Evolutionary conservation across 768 basidiomycete species (phyloP).

Genomic region (Tylopilus vinaceipallidus): DNA sequence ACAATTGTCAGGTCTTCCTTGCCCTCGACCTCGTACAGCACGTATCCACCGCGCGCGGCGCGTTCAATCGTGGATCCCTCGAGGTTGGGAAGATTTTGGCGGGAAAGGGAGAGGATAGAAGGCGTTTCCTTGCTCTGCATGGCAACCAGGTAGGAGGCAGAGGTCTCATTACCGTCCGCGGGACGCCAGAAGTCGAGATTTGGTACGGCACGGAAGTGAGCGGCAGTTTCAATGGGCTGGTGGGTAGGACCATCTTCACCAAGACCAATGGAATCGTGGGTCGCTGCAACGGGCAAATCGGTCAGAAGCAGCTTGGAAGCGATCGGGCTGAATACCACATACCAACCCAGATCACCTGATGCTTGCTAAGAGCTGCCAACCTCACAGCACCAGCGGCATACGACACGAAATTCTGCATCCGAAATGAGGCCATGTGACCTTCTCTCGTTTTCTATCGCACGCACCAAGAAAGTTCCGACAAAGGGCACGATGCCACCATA

Average conservation of each 20-base stretch:
- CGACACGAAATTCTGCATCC: conserved; percentile 79
- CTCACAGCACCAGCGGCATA: conserved; percentile 93
- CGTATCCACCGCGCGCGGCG: conserved; percentile 84
- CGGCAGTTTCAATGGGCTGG: conserved; percentile 89
- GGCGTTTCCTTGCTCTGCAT: conserved; percentile 75
- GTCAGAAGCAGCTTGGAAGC: not conserved
- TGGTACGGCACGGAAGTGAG: conserved; percentile 84
- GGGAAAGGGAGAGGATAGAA: conserved; percentile 78
- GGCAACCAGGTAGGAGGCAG: conserved; percentile 83
- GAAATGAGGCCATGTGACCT: conserved; percentile 10
- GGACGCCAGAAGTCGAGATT: conserved; percentile 93
- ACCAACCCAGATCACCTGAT: conserved; percentile 94
- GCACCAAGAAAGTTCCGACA: conserved; percentile 86
- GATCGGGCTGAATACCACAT: conserved; percentile 30
- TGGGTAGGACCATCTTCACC: conserved; percentile 97
- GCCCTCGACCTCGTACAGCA: conserved; percentile 69
- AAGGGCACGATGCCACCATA: conserved; percentile 93
- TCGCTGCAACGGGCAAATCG: conserved; percentile 46
- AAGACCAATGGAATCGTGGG: conserved; percentile 91
- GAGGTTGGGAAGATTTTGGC: conserved; percentile 92
- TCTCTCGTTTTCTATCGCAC: conserved; percentile 15
- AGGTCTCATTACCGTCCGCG: conserved; percentile 97
- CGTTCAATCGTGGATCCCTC: conserved; percentile 84
- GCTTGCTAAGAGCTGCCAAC: conserved; percentile 83
- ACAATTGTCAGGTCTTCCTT: conserved; percentile 92